Evolutionary conservation across 345 rosid species (phyloP), one percentile per base, ranked within the genome.

Genomic region (Trapa bicornis): DNA sequence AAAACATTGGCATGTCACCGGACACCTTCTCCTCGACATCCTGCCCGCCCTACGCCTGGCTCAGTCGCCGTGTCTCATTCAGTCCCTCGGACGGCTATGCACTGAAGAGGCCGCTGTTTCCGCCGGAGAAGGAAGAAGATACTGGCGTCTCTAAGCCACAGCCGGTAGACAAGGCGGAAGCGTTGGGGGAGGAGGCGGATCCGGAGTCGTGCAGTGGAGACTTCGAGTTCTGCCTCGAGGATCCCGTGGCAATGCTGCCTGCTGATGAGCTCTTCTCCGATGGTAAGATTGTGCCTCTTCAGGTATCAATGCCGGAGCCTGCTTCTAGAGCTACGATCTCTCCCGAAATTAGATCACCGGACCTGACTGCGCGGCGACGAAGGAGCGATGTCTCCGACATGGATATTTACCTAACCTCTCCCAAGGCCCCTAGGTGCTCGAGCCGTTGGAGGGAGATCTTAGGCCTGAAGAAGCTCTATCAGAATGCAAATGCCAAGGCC

Each of bases 401-500:
- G 38, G 91, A 89, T 69, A 69, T 73, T 41, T 77, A 75, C 66
- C 67, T 79, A 66, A 86, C 87, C 63, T 88, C 96, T 1, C 96
- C 93, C 0, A 89, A 89, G 54, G 96, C 96, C 3, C 97, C 96
- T 1, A 65, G 93, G 68, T 89, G 96, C 65, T 91, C 99, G 1
- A 83, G 98, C 72, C 81, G 98, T n/a, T 93, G 96, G 98, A 88
- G 75, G 78, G 97, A 88, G 72, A 70, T 94, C n/a, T 69, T 94
- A 68, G 92, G 99, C 5, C 77, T 94, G 2, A 94, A 83, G 67
- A 85, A 78, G 73, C 78, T 83, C 32, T 81, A 83, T 67, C 91
- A 82, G 9, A 82, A 53, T 58, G 11, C 81, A 16, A 74, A 79
- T 66, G 43, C 77, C 61, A 66, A 81, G 47, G 22, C 66, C 48